Conservation (phyloP, 1,284 basidiomycete species). For the Fistulinella cinereoalba region DNA sequence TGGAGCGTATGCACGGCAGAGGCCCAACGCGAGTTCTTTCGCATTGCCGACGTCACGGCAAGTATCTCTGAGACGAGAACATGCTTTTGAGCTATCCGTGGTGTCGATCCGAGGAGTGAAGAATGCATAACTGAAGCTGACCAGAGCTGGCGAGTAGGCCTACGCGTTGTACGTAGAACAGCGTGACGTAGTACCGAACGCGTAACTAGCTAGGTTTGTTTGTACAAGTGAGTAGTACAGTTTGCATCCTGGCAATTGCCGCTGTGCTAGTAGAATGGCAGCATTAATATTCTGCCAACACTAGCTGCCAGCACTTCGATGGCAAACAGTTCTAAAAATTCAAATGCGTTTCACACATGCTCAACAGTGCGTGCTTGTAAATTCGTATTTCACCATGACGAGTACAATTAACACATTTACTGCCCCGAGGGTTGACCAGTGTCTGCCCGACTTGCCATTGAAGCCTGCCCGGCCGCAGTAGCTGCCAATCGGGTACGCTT, state of each 20-base stretch:
- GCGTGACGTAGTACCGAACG: too few relatives aligned
- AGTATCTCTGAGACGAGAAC: slow-evolving; percentile 87
- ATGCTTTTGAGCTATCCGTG: slow-evolving; percentile 59
- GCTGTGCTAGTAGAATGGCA: too few relatives aligned
- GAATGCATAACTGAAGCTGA: slow-evolving; percentile 15
- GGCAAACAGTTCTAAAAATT: too few relatives aligned
- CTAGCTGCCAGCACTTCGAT: too few relatives aligned
- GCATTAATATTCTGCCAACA: too few relatives aligned
- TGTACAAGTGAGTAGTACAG: too few relatives aligned
- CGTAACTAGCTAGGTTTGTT: slow-evolving; percentile 11
- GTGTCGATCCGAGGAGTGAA: slow-evolving; percentile 9
- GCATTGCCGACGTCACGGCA: slow-evolving; percentile 93
- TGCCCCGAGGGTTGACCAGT: slow-evolving; percentile 40
- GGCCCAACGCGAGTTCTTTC: slow-evolving; percentile 94
- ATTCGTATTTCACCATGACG: too few relatives aligned
- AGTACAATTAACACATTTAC: slow-evolving; percentile 20
- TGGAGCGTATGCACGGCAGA: slow-evolving; percentile 60
- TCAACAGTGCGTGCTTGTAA: slow-evolving; percentile 16
- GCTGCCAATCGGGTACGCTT: slow-evolving; percentile 76
- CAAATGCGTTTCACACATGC: too few relatives aligned
- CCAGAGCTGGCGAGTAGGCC: background rate
- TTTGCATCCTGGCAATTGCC: too few relatives aligned
- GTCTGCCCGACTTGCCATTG: slow-evolving; percentile 65
- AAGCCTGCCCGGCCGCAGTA: slow-evolving; percentile 73
- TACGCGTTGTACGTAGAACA: slow-evolving; percentile 1